Base-by-base conservation (phyloP, 768 basidiomycete genomes). In the Boletus rubescentipes region DNA sequence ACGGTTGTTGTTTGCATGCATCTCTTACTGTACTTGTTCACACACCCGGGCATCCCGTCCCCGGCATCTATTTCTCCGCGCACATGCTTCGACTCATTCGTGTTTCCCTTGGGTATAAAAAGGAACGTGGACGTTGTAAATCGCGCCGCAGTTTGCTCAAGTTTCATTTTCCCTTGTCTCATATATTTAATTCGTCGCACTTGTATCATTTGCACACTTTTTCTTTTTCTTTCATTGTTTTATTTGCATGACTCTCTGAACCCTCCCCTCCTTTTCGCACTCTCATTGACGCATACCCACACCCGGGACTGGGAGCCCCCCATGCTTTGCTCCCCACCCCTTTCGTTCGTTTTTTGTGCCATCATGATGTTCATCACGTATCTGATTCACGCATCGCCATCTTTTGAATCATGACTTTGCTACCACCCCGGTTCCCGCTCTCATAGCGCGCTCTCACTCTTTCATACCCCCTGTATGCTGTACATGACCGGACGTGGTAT, bases 151-250 rank as follows among this genome's bases (percentile, higher is more conserved):
- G 30, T 58, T 48, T 40, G 26, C 26, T 4, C 50, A 21, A 15
- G 9, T 16, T 35, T 31, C 12, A 9, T 15, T 38, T 49, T 54
- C 9, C 20, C 16, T 7, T 64, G 62, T 67, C 38, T 53, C 56
- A 64, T 67, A 64, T 67, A 62, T 67, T 62, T 67, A 67, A 59
- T 66, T 60, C 51, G 32, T n/a, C 61, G 53, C 61, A 66, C 37
- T 40, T 62, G 65, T 67, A 67, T 49, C 63, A 66, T 55, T 52
- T 36, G 51, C 51, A 55, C 23, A 37, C 52, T 37, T 54, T n/a
- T n/a, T n/a, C n/a, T n/a, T n/a, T n/a, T n/a, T n/a, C n/a, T n/a
- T n/a, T n/a, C n/a, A n/a, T n/a, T n/a, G n/a, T n/a, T n/a, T n/a
- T n/a, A n/a, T n/a, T n/a, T n/a, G n/a, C n/a, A n/a, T n/a, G n/a